These are phyloP conservation scores for Hibiscus mutabilis DNA, from an alignment of 345 rosid species.

Conservation along the genomic window DNA sequence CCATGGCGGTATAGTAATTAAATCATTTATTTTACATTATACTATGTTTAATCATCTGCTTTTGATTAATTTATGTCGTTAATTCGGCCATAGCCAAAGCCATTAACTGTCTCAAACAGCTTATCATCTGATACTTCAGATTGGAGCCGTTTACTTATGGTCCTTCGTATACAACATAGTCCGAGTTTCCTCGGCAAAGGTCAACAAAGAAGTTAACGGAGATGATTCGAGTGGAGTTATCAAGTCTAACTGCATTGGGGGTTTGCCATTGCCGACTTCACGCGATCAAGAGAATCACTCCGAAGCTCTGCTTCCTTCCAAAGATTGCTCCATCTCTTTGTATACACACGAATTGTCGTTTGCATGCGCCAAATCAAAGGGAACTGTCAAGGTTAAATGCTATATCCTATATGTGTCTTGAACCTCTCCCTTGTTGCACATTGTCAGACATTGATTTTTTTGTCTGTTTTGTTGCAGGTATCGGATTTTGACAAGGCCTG, in stretches of 20 bases:
- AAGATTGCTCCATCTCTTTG: slow-evolving; percentile 4
- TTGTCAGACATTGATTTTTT: background rate
- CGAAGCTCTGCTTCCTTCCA: slow-evolving; percentile 21
- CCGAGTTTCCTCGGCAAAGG: slow-evolving; percentile 31
- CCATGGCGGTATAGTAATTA: slow-evolving; percentile 55
- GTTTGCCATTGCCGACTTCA: slow-evolving; percentile 5
- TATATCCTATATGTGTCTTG: background rate
- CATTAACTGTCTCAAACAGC: background rate
- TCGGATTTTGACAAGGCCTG: slow-evolving; percentile 11
- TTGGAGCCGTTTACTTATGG: slow-evolving; percentile 68
- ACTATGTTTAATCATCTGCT: background rate
- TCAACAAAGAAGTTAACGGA: slow-evolving; percentile 16
- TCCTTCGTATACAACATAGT: slow-evolving; percentile 63
- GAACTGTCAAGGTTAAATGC: slow-evolving; percentile 5
- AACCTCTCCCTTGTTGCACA: background rate
- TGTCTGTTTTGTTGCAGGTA: slow-evolving; percentile 14
- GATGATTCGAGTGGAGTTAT: background rate
- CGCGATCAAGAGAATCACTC: slow-evolving; percentile 3
- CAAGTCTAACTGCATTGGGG: slow-evolving; percentile 1
- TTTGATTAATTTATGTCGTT: background rate
- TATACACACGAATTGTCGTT: background rate
- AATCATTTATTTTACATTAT: background rate
- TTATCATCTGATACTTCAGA: slow-evolving; percentile 20
- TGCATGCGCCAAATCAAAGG: slow-evolving; percentile 4
- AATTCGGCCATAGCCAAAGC: background rate